phyloP scores from a whole-genome alignment of 768 basidiomycete genomes.

The Calocera cornea region DNA sequence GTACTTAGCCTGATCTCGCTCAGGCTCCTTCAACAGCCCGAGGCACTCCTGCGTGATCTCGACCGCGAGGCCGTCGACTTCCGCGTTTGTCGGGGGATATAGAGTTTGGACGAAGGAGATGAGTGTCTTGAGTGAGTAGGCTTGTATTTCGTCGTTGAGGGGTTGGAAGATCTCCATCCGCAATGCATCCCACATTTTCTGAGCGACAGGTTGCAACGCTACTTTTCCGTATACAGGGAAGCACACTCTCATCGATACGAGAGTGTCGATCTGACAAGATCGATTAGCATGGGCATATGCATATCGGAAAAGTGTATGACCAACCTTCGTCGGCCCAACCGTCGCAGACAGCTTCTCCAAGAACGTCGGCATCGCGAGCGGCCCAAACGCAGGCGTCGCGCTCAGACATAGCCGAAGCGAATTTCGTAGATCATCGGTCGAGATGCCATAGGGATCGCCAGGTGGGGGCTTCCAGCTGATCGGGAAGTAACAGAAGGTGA shows the following conservation, averaged over 20 bases:
- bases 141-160: conserved; percentile 60
- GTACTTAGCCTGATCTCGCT: conserved; percentile 82
- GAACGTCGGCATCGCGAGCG: conserved; percentile 73
- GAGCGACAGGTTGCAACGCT: conserved; percentile 46
- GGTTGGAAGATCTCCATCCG: conserved; percentile 97
- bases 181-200: conserved; percentile 77
- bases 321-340: conserved; percentile 69
- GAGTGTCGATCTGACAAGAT: conserved; percentile 58
- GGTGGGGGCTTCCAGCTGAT: conserved; percentile 92
- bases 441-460: conserved; percentile 86
- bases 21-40: conserved; percentile 68
- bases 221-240: conserved; percentile 72
- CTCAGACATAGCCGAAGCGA: conserved; percentile 66
- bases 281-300: not conserved
- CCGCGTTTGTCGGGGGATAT: conserved; percentile 30
- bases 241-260: conserved; percentile 61
- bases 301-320: conserved; percentile 6
- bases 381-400: conserved; percentile 71
- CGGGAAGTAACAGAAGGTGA: conserved; percentile 96
- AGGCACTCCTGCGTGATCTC: conserved; percentile 73
- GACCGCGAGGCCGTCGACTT: conserved; percentile 44
- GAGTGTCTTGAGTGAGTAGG: conserved; percentile 54
- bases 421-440: conserved; percentile 66
- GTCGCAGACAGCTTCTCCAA: conserved; percentile 82
- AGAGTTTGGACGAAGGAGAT: conserved; percentile 64